These are phyloP conservation scores for Trifolium repens DNA, from an alignment of 306 rosid species.

Conservation along the genomic window DNA sequence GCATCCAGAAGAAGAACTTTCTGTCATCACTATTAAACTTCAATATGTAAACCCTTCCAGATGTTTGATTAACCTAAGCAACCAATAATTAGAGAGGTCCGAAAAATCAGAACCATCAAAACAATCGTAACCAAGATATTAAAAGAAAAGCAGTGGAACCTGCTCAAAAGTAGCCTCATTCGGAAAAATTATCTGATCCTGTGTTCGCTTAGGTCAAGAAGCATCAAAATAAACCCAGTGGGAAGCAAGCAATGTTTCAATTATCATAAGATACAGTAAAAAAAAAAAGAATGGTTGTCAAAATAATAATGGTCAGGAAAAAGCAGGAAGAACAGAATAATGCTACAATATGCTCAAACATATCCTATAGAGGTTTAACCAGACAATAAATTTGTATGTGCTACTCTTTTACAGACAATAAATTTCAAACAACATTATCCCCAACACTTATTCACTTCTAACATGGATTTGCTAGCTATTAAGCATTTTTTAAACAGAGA, in stretches of 20 bases:
- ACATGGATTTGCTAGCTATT: background rate
- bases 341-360: background rate
- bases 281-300: constrained; percentile 5
- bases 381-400: background rate
- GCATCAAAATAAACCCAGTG: constrained; percentile 34
- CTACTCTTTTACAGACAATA: background rate
- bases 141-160: constrained; percentile 52
- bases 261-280: background rate
- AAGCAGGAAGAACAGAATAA: background rate
- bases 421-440: constrained; percentile 3
- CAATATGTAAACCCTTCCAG: constrained; percentile 90
- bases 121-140: constrained; percentile 23
- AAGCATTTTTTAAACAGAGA: background rate
- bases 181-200: constrained; percentile 97
- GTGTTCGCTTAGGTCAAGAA: constrained; percentile 61
- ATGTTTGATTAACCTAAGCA: constrained; percentile 79
- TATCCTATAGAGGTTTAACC: background rate
- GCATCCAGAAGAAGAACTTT: constrained; percentile 96
- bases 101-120: constrained; percentile 30
- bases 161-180: constrained; percentile 92
- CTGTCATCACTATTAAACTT: constrained; percentile 82
- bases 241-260: constrained; percentile 22
- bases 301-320: constrained; percentile 8
- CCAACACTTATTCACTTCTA: constrained; percentile 2
- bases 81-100: constrained; percentile 34